A percentile compares a stretch with the other conserved stretches of the same genome.
These are phyloP conservation scores for Stagonosporopsis cucurbitacearum DNA, from an alignment of 2,329 filamentous ascomycete genomes.

Conservation along the genomic window DNA sequence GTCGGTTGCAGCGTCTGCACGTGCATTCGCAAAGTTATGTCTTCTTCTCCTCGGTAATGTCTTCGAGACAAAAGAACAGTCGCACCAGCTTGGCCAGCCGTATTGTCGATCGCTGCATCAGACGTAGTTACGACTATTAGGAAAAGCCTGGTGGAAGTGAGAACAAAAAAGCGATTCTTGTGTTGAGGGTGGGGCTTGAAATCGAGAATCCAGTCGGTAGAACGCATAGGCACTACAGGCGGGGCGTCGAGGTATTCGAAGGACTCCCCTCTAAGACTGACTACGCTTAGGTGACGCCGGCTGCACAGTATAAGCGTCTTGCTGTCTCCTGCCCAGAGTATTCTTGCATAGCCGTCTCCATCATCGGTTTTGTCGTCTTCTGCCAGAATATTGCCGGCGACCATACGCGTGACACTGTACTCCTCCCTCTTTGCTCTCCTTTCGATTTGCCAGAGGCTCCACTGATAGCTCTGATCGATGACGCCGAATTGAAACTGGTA, in stretches of 20 bases:
- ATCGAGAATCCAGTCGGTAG: constrained; percentile 63
- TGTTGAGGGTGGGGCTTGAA: constrained; percentile 57
- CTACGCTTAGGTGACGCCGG: constrained; percentile 49
- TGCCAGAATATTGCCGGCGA: constrained; percentile 29
- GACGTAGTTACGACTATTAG: constrained; percentile 55
- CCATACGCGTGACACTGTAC: constrained; percentile 44
- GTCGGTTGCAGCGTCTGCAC: constrained; percentile 34
- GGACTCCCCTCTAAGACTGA: constrained; percentile 40
- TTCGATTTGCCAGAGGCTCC: constrained; percentile 70
- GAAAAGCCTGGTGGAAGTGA: constrained; percentile 62
- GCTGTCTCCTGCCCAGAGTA: constrained; percentile 57
- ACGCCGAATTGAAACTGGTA: constrained; percentile 68
- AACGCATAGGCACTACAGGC: constrained; percentile 32
- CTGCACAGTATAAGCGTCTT: constrained; percentile 61
- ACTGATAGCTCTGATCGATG: constrained; percentile 69
- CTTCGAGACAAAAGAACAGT: constrained; percentile 55
- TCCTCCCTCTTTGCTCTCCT: constrained; percentile 32
- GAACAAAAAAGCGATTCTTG: constrained; percentile 61
- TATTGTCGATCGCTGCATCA: constrained; percentile 30
- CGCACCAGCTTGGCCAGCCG: constrained; percentile 35
- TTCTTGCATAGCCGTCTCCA: constrained; percentile 58
- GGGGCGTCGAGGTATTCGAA: constrained; percentile 32
- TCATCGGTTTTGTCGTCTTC: constrained; percentile 3
- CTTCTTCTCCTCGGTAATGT: constrained; percentile 62
- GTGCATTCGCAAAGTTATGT: constrained; percentile 56